Base-by-base conservation (phyloP, 2,329 filamentous ascomycete genomes). In the Xylariaceae sp. region DNA sequence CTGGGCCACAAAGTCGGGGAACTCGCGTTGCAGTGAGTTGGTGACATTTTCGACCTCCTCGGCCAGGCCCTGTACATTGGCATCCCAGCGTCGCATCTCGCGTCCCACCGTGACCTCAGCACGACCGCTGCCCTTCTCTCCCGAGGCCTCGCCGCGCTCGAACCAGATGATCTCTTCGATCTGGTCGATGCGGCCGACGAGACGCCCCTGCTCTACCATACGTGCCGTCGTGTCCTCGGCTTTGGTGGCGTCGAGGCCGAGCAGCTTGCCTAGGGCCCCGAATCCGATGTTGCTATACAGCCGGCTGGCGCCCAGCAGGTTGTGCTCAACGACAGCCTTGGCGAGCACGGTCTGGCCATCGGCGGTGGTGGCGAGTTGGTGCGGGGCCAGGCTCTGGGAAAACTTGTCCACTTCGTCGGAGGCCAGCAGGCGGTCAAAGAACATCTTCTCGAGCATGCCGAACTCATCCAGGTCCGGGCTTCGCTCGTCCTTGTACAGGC, bases 401-500 rank as follows among this genome's bases (percentile, higher is more conserved):
- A 98, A 98, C 41, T 87, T 83, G 29, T 83, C 80, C 32, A 96
- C 89, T 67, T 98, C 93, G n/a, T 74, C 77, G 0, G 85, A 80
- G 1, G 80, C 79, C 37, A 98, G 74, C 3, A 98, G 73, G 4
- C 90, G 81, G 64, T 97, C 89, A 37, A 97, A 75, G 64, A 95
- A 95, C 80, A 98, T 97, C 72, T 97, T 97, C 71, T 97, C 93
- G 12, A 98, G 71, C 40, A 98, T 96, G 37, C 81, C 74, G 59
- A 86, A 91, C 66, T 97, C 88, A 24, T 84, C 79, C 2, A 93
- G 78, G 37, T 82, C 78, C 3, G 74, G 71, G 0, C 87, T 78
- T 22, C 93, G 80, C 51, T 97, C 93, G 64, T 98, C 93, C 65
- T 95, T 95, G 76, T 95, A 95, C 12, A 98, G 72, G 39, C 86